phyloP scores from a whole-genome alignment of 805 yeast species.

The Martiniozyma abietophila region DNA sequence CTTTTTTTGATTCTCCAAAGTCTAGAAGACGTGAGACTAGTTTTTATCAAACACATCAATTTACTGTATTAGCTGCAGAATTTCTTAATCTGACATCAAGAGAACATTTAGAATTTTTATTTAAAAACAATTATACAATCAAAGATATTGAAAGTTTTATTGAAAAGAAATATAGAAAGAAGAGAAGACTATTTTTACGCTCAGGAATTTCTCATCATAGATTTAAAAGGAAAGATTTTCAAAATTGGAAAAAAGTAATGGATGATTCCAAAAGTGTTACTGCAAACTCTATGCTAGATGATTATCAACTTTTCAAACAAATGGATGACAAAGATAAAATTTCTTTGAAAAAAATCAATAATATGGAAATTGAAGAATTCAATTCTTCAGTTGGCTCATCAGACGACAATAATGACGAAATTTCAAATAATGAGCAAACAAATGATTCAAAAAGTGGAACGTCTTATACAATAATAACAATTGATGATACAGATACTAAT shows the following conservation, averaged over 20 bases:
- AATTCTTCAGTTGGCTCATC: neutral
- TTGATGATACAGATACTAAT: too few species aligned
- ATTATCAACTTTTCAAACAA: conserved; percentile 3
- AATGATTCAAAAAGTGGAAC: too few species aligned
- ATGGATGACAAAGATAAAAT: neutral
- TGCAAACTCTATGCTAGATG: conserved; percentile 1
- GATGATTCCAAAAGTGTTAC: conserved; percentile 1
- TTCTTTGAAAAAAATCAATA: neutral
- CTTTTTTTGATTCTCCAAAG: conserved; percentile 12
- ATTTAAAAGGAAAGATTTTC: conserved; percentile 24
- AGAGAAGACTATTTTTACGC: conserved; percentile 15
- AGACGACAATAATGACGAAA: neutral
- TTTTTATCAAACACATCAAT: conserved; percentile 27
- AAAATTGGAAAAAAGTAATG: conserved; percentile 8
- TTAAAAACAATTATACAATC: conserved; percentile 18
- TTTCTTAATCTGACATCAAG: conserved; percentile 22
- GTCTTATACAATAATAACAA: too few species aligned
- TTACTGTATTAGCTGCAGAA: conserved; percentile 27
- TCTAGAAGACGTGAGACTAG: conserved; percentile 17
- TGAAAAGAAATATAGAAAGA: conserved; percentile 22
- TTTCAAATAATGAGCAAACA: neutral
- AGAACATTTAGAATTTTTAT: conserved; percentile 18
- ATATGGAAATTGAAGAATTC: neutral
- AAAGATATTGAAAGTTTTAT: conserved; percentile 22
- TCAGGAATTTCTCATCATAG: conserved; percentile 22